Evolutionary conservation across 805 yeast species (phyloP).

Genomic region (Kuraishia hungarica): DNA sequence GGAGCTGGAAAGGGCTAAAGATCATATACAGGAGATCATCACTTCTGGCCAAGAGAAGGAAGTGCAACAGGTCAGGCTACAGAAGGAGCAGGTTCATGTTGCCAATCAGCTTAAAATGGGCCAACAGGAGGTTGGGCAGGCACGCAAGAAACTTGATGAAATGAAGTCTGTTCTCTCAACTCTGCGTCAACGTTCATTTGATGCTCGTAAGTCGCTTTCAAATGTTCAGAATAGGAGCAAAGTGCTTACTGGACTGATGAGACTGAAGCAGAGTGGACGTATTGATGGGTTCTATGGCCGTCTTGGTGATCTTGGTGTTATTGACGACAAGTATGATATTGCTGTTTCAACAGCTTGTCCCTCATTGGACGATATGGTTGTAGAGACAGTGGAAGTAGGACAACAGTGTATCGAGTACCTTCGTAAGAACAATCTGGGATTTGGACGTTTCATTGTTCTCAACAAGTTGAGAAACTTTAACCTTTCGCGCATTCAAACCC

Average conservation of each 20-base stretch:
- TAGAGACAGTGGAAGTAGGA: conserved; percentile 61
- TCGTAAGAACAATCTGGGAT: conserved; percentile 76
- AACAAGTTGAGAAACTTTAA: conserved; percentile 63
- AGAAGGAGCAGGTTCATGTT: conserved; percentile 39
- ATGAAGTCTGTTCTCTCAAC: conserved; percentile 45
- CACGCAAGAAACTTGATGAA: conserved; percentile 37
- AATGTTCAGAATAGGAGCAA: conserved; percentile 60
- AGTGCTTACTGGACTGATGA: conserved; percentile 60
- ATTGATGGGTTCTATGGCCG: conserved; percentile 83
- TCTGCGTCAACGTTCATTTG: conserved; percentile 55
- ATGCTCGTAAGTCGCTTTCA: conserved; percentile 52
- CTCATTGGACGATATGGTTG: conserved; percentile 86
- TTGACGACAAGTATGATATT: conserved; percentile 81
- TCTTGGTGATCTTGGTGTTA: conserved; percentile 86
- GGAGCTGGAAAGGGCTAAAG: conserved; percentile 36
- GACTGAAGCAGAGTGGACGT: conserved; percentile 72
- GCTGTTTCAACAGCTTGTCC: conserved; percentile 96
- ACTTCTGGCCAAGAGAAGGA: conserved; percentile 42
- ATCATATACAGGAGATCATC: conserved; percentile 23
- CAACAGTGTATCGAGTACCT: conserved; percentile 67
- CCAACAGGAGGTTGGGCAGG: conserved; percentile 42
- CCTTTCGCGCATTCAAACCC: conserved; percentile 52
- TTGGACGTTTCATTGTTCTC: conserved; percentile 79
- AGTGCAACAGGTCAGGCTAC: conserved; percentile 32
- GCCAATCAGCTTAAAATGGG: conserved; percentile 51